These are phyloP conservation scores for Cercospora sp. DNA, from an alignment of 2,329 filamentous ascomycete species.

Conservation along the genomic window DNA sequence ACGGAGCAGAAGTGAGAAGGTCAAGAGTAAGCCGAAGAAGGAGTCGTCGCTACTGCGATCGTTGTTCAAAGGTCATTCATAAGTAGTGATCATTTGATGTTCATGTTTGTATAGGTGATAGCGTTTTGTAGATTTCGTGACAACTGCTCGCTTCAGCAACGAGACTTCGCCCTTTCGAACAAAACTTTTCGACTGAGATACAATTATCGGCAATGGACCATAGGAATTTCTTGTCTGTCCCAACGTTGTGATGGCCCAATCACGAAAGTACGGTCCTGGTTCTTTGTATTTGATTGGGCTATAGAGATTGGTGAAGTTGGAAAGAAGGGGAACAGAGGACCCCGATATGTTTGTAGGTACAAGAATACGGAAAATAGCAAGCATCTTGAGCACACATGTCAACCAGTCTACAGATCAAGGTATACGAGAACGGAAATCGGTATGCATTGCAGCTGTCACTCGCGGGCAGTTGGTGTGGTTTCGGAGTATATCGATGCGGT, in stretches of 20 bases:
- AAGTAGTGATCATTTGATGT: neutral
- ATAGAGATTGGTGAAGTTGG: neutral
- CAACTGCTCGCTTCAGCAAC: neutral
- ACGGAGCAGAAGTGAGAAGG: constrained; percentile 28
- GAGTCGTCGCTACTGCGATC: constrained; percentile 50
- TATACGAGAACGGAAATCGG: neutral
- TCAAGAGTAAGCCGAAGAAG: constrained; percentile 39
- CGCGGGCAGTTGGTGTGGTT: neutral
- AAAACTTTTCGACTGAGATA: neutral
- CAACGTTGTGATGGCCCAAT: neutral
- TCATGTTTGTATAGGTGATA: neutral
- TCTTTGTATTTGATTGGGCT: neutral
- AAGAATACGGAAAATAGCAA: neutral
- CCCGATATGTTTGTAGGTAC: neutral
- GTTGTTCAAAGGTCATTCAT: constrained; percentile 40
- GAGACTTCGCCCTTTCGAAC: neutral
- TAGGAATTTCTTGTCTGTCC: neutral
- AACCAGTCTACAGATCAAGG: neutral
- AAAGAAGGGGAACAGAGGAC: neutral
- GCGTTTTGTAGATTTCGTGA: constrained; percentile 12
- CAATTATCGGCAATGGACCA: neutral
- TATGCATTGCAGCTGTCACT: neutral
- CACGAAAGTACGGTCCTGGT: neutral
- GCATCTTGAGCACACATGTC: neutral
- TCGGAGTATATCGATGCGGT: neutral